phyloP scores from a whole-genome alignment of 129 eudicot genomes.

The Solidago caesia region DNA sequence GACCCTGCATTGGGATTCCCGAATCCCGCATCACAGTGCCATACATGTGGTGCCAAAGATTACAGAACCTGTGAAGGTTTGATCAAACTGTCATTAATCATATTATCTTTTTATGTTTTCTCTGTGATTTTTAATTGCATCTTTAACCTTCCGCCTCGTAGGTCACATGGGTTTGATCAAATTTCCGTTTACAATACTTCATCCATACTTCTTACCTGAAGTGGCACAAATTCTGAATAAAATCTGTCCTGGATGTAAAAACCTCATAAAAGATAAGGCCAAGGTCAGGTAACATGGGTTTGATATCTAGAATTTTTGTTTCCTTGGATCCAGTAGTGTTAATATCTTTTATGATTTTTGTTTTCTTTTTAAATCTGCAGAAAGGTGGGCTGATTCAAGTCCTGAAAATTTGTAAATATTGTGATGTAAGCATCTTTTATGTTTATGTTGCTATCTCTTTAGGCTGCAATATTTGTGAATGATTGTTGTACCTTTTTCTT shows the following conservation, averaged over 20 bases:
- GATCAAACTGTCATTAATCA: background rate
- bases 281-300: conserved; percentile 68
- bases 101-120: background rate
- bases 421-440: conserved; percentile 62
- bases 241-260: conserved; percentile 88
- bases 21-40: conserved; percentile 59
- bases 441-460: background rate
- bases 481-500: conserved; percentile 7
- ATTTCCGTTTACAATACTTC: conserved; percentile 65
- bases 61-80: conserved; percentile 75
- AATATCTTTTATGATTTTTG: background rate
- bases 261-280: conserved; percentile 39
- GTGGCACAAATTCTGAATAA: conserved; percentile 67
- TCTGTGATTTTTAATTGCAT: conserved; percentile 6
- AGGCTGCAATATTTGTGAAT: conserved; percentile 7
- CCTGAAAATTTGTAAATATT: conserved; percentile 55
- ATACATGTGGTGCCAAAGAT: conserved; percentile 76
- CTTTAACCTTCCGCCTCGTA: conserved; percentile 29
- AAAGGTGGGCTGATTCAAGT: conserved; percentile 24
- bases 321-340: background rate
- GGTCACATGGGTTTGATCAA: conserved; percentile 86
- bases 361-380: conserved; percentile 41
- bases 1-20: conserved; percentile 87
- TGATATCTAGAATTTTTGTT: background rate
- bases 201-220: conserved; percentile 77